Conservation (phyloP, 225 moss, liverwort and hornwort genomes). For the Sphagnum contortum region DNA sequence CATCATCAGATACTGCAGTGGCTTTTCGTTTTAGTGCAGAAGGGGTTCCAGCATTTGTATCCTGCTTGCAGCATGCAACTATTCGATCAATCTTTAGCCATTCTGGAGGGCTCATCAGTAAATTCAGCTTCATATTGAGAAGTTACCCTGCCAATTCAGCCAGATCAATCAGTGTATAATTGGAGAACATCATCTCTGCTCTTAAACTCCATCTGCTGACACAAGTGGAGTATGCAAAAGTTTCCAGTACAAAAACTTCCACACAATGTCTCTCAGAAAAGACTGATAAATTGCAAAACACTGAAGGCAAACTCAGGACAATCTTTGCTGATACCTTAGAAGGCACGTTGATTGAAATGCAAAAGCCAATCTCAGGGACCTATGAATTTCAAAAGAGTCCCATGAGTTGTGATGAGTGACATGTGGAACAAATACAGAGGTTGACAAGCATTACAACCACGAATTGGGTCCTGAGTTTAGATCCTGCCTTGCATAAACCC, state of each 20-base stretch:
- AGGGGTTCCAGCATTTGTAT: conserved; percentile 12
- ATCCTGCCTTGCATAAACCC: too few relatives aligned
- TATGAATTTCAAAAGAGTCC: conserved; percentile 17
- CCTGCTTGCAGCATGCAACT: conserved; percentile 47
- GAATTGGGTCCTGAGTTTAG: too few relatives aligned
- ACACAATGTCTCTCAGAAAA: too few relatives aligned
- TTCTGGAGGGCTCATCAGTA: conserved; percentile 67
- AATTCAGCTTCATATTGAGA: conserved; percentile 20
- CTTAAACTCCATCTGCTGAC: too few relatives aligned
- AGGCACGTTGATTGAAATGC: conserved; percentile 37
- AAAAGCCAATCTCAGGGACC: conserved; percentile 77
- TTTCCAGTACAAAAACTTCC: too few relatives aligned
- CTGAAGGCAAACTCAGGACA: conserved; percentile 76
- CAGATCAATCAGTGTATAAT: too few relatives aligned
- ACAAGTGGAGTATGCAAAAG: too few relatives aligned
- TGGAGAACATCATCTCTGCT: too few relatives aligned
- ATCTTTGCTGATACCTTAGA: conserved; percentile 35
- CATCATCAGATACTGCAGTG: conserved; percentile 18
- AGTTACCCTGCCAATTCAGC: conserved; percentile 24
- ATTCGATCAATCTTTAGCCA: conserved; percentile 73
- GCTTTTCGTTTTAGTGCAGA: conserved; percentile 12
- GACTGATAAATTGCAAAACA: too few relatives aligned
- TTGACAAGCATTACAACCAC: too few relatives aligned
- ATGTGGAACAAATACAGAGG: too few relatives aligned
- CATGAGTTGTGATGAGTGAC: too few relatives aligned